Percentiles rank a stretch among this genome's conserved stretches.
These are phyloP conservation scores for Haplosporangium sp. DNA, from an alignment of 371 early-diverging fungal genomes.

Conservation along the genomic window DNA sequence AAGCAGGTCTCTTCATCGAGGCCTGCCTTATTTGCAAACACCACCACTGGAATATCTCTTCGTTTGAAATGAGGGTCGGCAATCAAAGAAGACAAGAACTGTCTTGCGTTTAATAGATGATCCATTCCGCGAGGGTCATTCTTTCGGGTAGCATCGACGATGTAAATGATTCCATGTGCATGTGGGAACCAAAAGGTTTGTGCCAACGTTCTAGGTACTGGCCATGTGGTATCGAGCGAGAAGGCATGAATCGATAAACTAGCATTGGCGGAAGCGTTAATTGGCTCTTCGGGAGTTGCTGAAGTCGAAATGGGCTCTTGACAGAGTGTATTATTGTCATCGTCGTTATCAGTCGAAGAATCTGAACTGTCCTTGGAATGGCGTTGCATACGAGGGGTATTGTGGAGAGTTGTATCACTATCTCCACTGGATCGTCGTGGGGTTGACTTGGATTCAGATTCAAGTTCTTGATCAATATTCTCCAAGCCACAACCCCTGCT, in stretches of 20 bases:
- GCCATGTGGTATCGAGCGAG: conserved; percentile 54
- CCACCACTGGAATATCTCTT: conserved; percentile 45
- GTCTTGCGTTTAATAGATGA: conserved; percentile 47
- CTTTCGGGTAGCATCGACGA: conserved; percentile 54
- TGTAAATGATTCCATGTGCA: conserved; percentile 52
- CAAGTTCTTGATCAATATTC: conserved; percentile 2
- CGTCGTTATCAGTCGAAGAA: not conserved
- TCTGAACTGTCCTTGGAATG: not conserved
- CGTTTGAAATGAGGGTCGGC: conserved; percentile 39
- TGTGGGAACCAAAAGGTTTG: conserved; percentile 55
- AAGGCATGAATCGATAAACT: conserved; percentile 50
- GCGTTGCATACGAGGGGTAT: not conserved
- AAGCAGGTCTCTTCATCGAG: conserved; percentile 47
- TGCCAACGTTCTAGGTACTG: conserved; percentile 48
- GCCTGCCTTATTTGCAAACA: conserved; percentile 56
- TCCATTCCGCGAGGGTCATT: conserved; percentile 54
- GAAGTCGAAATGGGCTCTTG: conserved; percentile 9
- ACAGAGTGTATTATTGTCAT: not conserved
- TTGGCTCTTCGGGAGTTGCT: not conserved
- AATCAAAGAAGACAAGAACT: conserved; percentile 37
- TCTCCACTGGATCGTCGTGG: conserved; percentile 3
- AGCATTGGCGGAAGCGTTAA: conserved; percentile 26
- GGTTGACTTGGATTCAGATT: not conserved
- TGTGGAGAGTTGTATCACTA: not conserved
- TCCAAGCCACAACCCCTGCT: not conserved